Base-by-base conservation (phyloP, 2,329 filamentous ascomycete genomes). In the Chrysoporthe austroafricana region DNA sequence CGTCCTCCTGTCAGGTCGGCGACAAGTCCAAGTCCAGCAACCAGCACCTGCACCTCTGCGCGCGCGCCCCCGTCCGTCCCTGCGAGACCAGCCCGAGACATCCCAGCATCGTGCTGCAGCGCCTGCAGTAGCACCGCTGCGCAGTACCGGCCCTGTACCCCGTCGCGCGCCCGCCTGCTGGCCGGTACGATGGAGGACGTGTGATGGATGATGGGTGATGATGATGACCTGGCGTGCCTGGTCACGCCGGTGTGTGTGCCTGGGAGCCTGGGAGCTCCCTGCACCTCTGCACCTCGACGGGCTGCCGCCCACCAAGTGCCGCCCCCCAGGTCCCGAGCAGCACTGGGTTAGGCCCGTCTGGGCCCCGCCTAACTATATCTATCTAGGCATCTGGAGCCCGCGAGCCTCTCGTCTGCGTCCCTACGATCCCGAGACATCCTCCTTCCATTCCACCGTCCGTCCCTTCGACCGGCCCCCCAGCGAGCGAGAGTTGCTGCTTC, bases 301-400 rank as follows among this genome's bases (percentile, higher is more conserved):
- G 26, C 50, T 54, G 50, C 50, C 50, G 21, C 11, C 26, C 32
- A 21, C 32, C 50, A 54, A 26, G 50, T 54, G 50, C 50, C 50
- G 26, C 50, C 32, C 26, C 48, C 21, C 26, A 8, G 26, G 26
- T 26, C 26, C 26, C 26, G 26, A 26, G 26, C 26, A 26, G 26
- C 2, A 2, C 26, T 26, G 26, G 26, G 26, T 26, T 26, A 26
- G 26, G 21, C 11, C n/a, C 13, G 21, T n/a, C 48, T 26, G 48
- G 32, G 50, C 50, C 50, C 50, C 50, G 50, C 50, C 50, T 54
- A 34, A 57, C 54, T 57, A 57, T 57, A 34, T 57, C 54, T 39
- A n/a, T 36, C 54, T 39, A 57, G 54, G 34, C 18, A 39, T 39
- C 54, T 39, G 18, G 32, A 36, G 54, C 54, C 34, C 54, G 54